These are phyloP conservation scores for Paecilomyces formosus DNA, from an alignment of 2,329 filamentous ascomycete genomes.

Conservation along the genomic window DNA sequence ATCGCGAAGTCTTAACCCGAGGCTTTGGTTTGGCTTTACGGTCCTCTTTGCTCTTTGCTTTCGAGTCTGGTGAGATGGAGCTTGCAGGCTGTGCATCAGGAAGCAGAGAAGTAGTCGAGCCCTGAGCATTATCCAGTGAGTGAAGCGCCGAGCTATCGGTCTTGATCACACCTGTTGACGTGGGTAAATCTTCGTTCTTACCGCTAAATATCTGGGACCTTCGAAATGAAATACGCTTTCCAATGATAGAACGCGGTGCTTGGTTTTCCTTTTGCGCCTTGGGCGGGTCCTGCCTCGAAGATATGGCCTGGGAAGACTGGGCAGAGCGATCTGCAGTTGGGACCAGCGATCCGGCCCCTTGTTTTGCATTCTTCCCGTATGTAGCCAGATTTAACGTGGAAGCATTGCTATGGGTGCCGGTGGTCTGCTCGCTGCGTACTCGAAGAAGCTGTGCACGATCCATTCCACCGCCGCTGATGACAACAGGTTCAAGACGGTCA, in stretches of 20 bases:
- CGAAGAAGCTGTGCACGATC: constrained; percentile 24
- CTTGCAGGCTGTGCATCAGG: neutral
- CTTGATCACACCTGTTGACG: neutral
- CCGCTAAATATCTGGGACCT: neutral
- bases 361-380: constrained; percentile 13
- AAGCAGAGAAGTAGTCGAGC: constrained; percentile 5
- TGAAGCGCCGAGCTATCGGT: neutral
- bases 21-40: constrained; percentile 16
- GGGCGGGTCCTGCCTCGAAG: constrained; percentile 3
- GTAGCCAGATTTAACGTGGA: constrained; percentile 18
- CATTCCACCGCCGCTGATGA: constrained; percentile 40
- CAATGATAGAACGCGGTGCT: neutral
- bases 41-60: neutral
- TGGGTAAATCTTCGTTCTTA: neutral
- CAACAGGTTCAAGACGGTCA: constrained; percentile 41
- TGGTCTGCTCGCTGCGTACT: constrained; percentile 34
- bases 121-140: neutral
- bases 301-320: constrained; percentile 6
- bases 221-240: neutral
- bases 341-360: constrained; percentile 24
- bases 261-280: neutral
- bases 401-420: constrained; percentile 23
- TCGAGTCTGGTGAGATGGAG: neutral
- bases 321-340: constrained; percentile 16
- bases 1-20: constrained; percentile 37